Conservation (phyloP, 257 asterid genomes). For the Leptodermis oblonga region DNA sequence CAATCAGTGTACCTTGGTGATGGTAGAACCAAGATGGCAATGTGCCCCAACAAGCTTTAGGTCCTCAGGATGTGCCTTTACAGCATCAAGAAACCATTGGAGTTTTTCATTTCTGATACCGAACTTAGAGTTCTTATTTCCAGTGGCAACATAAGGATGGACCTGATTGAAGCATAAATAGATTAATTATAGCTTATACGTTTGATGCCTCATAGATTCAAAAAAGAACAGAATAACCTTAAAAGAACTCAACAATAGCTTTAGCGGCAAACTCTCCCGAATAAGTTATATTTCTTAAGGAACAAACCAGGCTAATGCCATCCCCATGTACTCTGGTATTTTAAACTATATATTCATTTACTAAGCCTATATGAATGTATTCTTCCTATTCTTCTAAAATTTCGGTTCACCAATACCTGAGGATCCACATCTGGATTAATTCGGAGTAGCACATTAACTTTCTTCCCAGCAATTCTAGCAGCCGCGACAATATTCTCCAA, state of each 20-base stretch:
- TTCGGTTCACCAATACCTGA: conserved; percentile 49
- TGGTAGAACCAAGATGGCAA: conserved; percentile 96
- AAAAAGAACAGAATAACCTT: not conserved
- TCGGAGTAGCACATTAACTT: conserved; percentile 75
- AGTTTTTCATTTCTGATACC: conserved; percentile 96
- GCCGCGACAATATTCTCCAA: conserved; percentile 84
- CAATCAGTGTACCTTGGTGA: conserved; percentile 59
- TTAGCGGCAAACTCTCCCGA: not conserved
- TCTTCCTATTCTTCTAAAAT: not conserved
- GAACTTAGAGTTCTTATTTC: conserved; percentile 89
- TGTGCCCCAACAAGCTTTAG: conserved; percentile 96
- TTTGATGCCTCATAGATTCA: not conserved
- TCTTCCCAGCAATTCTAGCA: conserved; percentile 75
- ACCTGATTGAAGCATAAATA: conserved; percentile 44
- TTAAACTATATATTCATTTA: not conserved
- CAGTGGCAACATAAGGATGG: conserved; percentile 97
- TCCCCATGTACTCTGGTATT: not conserved
- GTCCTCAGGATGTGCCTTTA: conserved; percentile 81
- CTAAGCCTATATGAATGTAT: not conserved
- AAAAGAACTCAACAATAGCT: not conserved
- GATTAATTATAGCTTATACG: not conserved
- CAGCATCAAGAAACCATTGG: conserved; percentile 93
- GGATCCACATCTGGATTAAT: conserved; percentile 99
- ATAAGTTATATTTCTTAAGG: not conserved
- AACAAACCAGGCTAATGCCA: not conserved